phyloP scores from a whole-genome alignment of 2,329 filamentous ascomycete species.

The Pseudocercospora vitis region DNA sequence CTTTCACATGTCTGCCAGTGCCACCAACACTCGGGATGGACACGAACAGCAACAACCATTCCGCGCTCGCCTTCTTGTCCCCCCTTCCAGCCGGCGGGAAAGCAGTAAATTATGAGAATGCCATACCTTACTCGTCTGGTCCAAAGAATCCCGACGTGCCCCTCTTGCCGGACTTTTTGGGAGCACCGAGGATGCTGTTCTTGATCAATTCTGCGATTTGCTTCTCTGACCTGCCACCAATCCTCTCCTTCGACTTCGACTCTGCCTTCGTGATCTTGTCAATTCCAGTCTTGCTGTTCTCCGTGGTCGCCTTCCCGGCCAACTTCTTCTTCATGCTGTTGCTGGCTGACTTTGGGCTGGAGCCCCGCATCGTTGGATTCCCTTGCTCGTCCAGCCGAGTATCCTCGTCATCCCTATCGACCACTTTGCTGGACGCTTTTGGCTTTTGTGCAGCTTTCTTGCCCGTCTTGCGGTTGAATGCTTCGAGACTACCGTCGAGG shows the following conservation, averaged over 20 bases:
- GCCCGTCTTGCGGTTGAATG: neutral
- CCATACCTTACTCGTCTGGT: conserved; percentile 2
- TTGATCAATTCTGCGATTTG: neutral
- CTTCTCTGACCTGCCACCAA: neutral
- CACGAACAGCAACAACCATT: neutral
- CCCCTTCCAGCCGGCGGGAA: neutral
- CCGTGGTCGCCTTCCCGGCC: neutral
- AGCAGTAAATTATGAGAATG: neutral
- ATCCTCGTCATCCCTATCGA: neutral
- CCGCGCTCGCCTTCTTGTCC: neutral
- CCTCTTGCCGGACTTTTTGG: neutral
- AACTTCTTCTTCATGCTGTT: neutral
- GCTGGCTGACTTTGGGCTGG: neutral
- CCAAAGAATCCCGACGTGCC: neutral
- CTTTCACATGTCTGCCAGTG: too few relatives aligned
- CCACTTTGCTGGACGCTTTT: neutral
- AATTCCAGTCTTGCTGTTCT: neutral
- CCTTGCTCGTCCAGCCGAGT: neutral
- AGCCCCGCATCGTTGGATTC: neutral
- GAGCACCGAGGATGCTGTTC: neutral
- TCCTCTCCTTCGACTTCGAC: neutral
- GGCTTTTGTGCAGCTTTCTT: neutral
- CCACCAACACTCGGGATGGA: too few relatives aligned
- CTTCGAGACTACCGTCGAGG: neutral
- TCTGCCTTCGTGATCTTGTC: neutral